These are phyloP conservation scores for Pholiota adiposa DNA, from an alignment of 1,284 basidiomycete genomes.

Conservation along the genomic window DNA sequence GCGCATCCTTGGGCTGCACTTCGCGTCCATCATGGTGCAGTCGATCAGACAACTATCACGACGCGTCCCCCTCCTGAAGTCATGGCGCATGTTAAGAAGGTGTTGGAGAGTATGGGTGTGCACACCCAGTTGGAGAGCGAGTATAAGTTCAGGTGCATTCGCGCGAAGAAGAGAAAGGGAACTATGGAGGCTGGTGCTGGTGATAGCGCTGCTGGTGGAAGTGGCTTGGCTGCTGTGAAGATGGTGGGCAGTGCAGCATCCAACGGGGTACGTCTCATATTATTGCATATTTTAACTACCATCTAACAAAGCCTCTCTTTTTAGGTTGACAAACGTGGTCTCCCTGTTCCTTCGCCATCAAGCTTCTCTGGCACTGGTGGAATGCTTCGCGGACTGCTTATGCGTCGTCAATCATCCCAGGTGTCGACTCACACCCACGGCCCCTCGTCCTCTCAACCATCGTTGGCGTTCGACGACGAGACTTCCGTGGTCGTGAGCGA, in stretches of 20 bases:
- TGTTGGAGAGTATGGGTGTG: constrained; percentile 89
- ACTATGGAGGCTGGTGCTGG: constrained; percentile 38
- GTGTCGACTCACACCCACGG: constrained; percentile 52
- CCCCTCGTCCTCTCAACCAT: constrained; percentile 31
- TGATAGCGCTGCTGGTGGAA: constrained; percentile 41
- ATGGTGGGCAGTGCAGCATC: constrained; percentile 80
- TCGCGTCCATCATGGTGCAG: constrained; percentile 89
- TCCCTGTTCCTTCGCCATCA: constrained; percentile 76
- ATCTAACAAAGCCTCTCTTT: constrained; percentile 12
- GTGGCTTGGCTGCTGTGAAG: constrained; percentile 71
- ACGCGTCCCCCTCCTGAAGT: constrained; percentile 85
- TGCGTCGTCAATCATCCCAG: constrained; percentile 87
- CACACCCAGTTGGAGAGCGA: constrained; percentile 88
- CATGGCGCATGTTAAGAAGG: constrained; percentile 81
- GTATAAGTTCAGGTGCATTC: constrained; percentile 85
- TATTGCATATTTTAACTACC: neutral
- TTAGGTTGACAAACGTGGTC: constrained; percentile 82
- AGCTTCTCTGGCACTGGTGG: constrained; percentile 68
- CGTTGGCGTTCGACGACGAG: constrained; percentile 48
- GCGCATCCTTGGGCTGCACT: constrained; percentile 51
- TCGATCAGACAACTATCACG: constrained; percentile 92
- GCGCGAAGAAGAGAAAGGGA: constrained; percentile 72
- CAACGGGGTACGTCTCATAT: constrained; percentile 66
- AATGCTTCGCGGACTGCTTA: constrained; percentile 84
- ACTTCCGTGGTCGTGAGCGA: constrained; percentile 40